These are phyloP conservation scores for Paraphoma sp. DNA, from an alignment of 2,329 filamentous ascomycete genomes.

Conservation along the genomic window DNA sequence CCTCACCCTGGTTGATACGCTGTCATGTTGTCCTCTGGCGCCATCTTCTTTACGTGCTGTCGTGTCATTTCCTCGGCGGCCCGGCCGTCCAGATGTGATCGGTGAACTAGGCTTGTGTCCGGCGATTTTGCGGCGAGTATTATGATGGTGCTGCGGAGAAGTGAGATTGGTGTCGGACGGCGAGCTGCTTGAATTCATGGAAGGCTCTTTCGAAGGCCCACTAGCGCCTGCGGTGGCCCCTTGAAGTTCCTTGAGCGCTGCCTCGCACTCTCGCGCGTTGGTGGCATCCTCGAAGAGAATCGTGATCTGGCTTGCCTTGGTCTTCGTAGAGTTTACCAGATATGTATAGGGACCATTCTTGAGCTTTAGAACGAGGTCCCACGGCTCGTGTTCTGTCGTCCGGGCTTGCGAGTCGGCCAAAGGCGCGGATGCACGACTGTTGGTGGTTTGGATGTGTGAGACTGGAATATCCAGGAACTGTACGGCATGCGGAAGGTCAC, in stretches of 20 bases:
- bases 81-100: not conserved
- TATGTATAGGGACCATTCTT: slow-evolving; percentile 25
- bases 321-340: slow-evolving; percentile 25
- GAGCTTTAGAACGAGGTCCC: slow-evolving; percentile 28
- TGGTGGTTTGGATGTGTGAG: slow-evolving; percentile 19
- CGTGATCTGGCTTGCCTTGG: slow-evolving; percentile 22
- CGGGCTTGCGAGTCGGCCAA: slow-evolving; percentile 29
- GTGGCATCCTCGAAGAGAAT: slow-evolving; percentile 23
- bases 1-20: too few species aligned
- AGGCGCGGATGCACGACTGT: slow-evolving; percentile 12
- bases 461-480: slow-evolving; percentile 39
- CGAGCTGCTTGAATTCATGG: not conserved
- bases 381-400: slow-evolving; percentile 21
- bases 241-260: slow-evolving; percentile 20
- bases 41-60: too few species aligned
- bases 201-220: not conserved
- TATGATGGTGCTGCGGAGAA: not conserved
- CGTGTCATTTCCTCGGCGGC: not conserved
- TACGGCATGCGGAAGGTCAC: slow-evolving; percentile 17
- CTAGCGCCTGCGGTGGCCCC: not conserved
- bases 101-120: too few species aligned
- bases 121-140: too few species aligned
- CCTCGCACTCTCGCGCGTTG: slow-evolving; percentile 30
- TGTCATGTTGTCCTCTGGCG: too few species aligned
- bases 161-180: not conserved